Percentiles rank a stretch among this genome's conserved stretches.
These are phyloP conservation scores for Microsporum audouinii DNA, from an alignment of 2,329 filamentous ascomycete genomes.

Conservation along the genomic window DNA sequence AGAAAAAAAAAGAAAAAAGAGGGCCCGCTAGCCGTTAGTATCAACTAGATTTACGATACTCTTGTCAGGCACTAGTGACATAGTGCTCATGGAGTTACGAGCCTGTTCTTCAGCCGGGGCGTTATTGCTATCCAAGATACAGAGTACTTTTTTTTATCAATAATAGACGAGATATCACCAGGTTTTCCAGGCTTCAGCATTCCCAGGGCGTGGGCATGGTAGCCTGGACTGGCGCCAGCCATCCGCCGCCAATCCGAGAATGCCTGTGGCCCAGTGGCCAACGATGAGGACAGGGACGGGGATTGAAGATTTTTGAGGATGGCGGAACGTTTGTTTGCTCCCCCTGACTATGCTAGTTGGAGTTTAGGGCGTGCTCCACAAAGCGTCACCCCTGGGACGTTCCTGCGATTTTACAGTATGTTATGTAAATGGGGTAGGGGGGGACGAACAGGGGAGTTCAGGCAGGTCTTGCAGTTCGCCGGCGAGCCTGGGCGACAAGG, in stretches of 20 bases:
- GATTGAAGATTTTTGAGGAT: background rate
- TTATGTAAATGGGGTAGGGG: background rate
- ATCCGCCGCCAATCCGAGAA: slow-evolving; percentile 2
- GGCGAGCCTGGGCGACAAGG: background rate
- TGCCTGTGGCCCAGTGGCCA: background rate
- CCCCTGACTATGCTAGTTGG: slow-evolving; percentile 2
- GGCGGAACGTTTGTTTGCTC: background rate
- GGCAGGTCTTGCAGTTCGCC: background rate
- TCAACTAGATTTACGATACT: slow-evolving; percentile 3
- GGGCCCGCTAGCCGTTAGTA: background rate
- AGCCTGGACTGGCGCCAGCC: background rate
- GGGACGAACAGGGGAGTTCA: background rate
- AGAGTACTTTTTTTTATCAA: background rate
- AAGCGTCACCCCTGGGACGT: background rate
- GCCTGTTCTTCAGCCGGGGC: background rate
- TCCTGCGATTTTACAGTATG: background rate
- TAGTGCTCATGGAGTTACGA: background rate
- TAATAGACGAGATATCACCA: background rate
- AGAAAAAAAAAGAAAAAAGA: background rate
- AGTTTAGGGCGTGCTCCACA: slow-evolving; percentile 2
- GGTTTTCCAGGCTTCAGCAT: background rate
- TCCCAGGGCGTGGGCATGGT: background rate
- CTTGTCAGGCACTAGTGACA: background rate
- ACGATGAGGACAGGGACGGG: background rate
- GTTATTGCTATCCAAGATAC: background rate